Evolutionary conservation across 169 alveolate genomes (phyloP).

Genomic region (Perkinsus chesapeaki): DNA sequence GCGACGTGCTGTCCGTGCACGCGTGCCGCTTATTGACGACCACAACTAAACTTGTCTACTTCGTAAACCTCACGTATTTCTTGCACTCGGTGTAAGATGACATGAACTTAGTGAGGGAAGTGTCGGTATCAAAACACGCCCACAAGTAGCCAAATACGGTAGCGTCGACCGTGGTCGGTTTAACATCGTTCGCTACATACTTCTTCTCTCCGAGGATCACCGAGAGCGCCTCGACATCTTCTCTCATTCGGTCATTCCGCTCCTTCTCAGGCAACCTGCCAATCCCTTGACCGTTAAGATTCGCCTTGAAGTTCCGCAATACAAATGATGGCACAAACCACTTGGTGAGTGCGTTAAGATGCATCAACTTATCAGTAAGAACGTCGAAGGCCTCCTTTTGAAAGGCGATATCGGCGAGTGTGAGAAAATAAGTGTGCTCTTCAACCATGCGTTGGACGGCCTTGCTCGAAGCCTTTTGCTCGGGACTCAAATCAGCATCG

Average conservation of each 20-base stretch:
- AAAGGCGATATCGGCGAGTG: not conserved
- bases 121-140: not conserved
- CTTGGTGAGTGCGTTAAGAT: not conserved
- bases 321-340: not conserved
- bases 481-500: not conserved
- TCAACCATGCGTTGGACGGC: not conserved
- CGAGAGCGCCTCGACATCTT: not conserved
- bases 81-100: not conserved
- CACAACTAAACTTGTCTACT: too few relatives aligned
- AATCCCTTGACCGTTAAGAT: not conserved
- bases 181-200: not conserved
- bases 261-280: not conserved
- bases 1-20: too few relatives aligned
- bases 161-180: not conserved
- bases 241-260: not conserved
- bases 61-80: too few relatives aligned
- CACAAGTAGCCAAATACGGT: not conserved
- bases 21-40: too few relatives aligned
- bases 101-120: not conserved
- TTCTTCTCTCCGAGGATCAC: not conserved
- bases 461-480: not conserved
- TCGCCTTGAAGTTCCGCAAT: not conserved
- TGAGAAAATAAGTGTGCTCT: not conserved
- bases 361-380: not conserved
- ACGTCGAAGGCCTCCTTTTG: not conserved